These are phyloP conservation scores for Lomentospora prolificans DNA, from an alignment of 2,329 filamentous ascomycete genomes.

Conservation along the genomic window DNA sequence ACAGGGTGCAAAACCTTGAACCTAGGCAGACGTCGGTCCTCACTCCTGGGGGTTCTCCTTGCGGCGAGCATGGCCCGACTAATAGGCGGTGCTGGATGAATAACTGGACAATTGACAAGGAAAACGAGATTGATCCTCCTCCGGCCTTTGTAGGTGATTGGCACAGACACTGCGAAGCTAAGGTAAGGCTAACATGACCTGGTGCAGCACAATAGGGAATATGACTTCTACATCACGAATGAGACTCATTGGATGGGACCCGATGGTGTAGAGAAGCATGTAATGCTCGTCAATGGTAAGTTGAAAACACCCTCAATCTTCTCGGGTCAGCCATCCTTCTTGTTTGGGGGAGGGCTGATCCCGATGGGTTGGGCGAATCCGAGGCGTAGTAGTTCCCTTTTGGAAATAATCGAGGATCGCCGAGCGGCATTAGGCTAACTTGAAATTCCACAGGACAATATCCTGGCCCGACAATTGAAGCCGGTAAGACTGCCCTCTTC, in stretches of 20 bases:
- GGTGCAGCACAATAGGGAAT: conserved; percentile 13
- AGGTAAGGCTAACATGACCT: too few species aligned
- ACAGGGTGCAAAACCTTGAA: background rate
- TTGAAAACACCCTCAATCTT: background rate
- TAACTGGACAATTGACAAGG: conserved; percentile 20
- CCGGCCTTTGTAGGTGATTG: conserved; percentile 13
- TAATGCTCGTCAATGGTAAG: conserved; percentile 36
- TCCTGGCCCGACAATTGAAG: conserved; percentile 42
- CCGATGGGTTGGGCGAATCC: background rate
- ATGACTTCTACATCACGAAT: conserved; percentile 19
- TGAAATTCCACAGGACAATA: conserved; percentile 10
- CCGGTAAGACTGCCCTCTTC: conserved; percentile 12
- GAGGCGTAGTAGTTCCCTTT: background rate
- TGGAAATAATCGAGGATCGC: background rate
- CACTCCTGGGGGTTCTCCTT: conserved; percentile 14
- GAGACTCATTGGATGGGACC: conserved; percentile 13
- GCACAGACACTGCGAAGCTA: background rate
- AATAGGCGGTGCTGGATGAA: conserved; percentile 23
- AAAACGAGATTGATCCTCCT: conserved; percentile 18
- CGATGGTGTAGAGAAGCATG: conserved; percentile 16
- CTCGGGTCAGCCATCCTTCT: background rate
- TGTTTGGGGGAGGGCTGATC: background rate
- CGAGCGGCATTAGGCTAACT: conserved; percentile 4
- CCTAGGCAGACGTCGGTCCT: conserved; percentile 14
- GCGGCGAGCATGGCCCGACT: conserved; percentile 19